These are phyloP conservation scores for grape (Vitis vinifera) DNA, from an alignment of 164 flowering plant genomes.

Conservation along the genomic window ASM3070453v1 NC_081811.1:1402001-1402500, in stretches of 20 bases:
- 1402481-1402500: too few relatives aligned
- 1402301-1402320: too few relatives aligned
- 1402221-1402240: slow-evolving; percentile 82
- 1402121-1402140: slow-evolving; percentile 70
- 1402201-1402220: slow-evolving; percentile 91
- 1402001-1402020: slow-evolving; percentile 87
- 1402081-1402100: neutral
- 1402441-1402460: too few relatives aligned
- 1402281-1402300: too few relatives aligned
- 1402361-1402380: too few relatives aligned
- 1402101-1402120: neutral
- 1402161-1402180: slow-evolving; percentile 95
- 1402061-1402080: neutral
- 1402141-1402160: slow-evolving; percentile 95
- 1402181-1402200: slow-evolving; percentile 96
- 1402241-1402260: neutral
- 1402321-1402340: too few relatives aligned
- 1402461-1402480: too few relatives aligned
- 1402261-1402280: neutral
- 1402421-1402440: too few relatives aligned
- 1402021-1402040: slow-evolving; percentile 73
- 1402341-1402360: too few relatives aligned
- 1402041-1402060: slow-evolving; percentile 50
- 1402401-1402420: too few relatives aligned
- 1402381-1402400: too few relatives aligned